These are phyloP conservation scores for Rhizoclosmatium sp. DNA, from an alignment of 192 early-diverging fungal species.

Conservation along the genomic window DNA sequence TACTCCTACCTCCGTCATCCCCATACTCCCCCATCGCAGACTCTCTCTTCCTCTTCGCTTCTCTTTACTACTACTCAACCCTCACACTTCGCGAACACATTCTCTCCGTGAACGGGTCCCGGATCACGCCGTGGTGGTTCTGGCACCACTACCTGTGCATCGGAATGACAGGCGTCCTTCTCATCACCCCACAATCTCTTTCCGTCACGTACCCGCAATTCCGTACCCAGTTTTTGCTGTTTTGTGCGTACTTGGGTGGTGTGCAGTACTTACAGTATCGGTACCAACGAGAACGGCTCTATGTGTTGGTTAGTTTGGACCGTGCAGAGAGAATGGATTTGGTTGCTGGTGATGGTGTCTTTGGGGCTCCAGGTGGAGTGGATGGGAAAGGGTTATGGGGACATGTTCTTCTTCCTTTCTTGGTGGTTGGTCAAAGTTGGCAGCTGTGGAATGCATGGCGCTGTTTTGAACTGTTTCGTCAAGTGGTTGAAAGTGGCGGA, in stretches of 20 bases:
- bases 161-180: slow-evolving; percentile 35
- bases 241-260: slow-evolving; percentile 43
- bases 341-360: slow-evolving; percentile 52
- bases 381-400: not conserved
- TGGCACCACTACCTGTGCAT: slow-evolving; percentile 54
- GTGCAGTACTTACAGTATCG: slow-evolving; percentile 56
- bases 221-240: slow-evolving; percentile 41
- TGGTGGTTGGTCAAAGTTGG: slow-evolving; percentile 50
- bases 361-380: slow-evolving; percentile 24
- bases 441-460: slow-evolving; percentile 43
- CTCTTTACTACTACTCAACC: slow-evolving; percentile 57
- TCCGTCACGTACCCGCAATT: slow-evolving; percentile 34
- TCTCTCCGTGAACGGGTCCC: slow-evolving; percentile 50
- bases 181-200: slow-evolving; percentile 34
- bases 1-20: slow-evolving; percentile 14
- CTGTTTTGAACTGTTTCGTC: slow-evolving; percentile 27
- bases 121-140: slow-evolving; percentile 56
- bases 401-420: slow-evolving; percentile 43
- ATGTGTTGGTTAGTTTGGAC: slow-evolving; percentile 55
- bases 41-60: slow-evolving; percentile 44
- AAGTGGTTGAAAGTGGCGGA: not conserved
- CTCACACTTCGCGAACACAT: slow-evolving; percentile 54
- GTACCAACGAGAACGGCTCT: slow-evolving; percentile 51
- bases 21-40: slow-evolving; percentile 31
- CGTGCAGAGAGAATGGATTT: slow-evolving; percentile 57